Evolutionary conservation across 192 early-diverging fungal species (phyloP).

Genomic region (Podila minutissima): DNA sequence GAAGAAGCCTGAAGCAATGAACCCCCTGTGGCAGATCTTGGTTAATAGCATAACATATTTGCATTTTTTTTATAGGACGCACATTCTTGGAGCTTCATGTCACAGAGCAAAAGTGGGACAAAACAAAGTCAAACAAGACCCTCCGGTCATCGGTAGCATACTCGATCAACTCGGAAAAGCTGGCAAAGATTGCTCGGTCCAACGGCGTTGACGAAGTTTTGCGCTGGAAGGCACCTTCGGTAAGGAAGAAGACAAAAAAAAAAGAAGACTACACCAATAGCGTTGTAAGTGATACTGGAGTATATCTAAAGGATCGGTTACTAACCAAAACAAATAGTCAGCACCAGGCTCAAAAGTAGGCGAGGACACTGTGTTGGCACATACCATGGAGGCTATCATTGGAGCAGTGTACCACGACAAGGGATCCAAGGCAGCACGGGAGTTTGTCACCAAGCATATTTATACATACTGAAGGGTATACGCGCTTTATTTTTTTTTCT

Average conservation of each 20-base stretch:
- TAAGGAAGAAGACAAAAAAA: slow-evolving; percentile 15
- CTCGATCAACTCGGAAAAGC: slow-evolving; percentile 7
- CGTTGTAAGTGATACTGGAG: too few relatives aligned
- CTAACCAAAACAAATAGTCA: background rate
- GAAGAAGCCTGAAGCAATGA: background rate
- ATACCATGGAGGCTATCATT: slow-evolving; percentile 57
- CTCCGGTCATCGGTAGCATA: slow-evolving; percentile 27
- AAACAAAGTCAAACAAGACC: slow-evolving; percentile 41
- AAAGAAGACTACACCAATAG: background rate
- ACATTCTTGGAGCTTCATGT: slow-evolving; percentile 46
- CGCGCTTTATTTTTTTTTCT: background rate
- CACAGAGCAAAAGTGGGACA: slow-evolving; percentile 47
- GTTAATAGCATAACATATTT: background rate
- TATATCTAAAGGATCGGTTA: background rate
- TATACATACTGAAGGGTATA: slow-evolving; percentile 31
- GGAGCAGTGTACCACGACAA: slow-evolving; percentile 63
- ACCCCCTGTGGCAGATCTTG: background rate
- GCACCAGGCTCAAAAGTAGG: slow-evolving; percentile 30
- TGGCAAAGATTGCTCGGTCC: slow-evolving; percentile 38
- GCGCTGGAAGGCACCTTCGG: slow-evolving; percentile 48
- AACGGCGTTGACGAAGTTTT: slow-evolving; percentile 39
- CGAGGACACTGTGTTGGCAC: slow-evolving; percentile 44
- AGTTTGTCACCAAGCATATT: slow-evolving; percentile 52
- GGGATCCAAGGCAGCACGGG: slow-evolving; percentile 56
- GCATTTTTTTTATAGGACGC: slow-evolving; percentile 22